Evolutionary conservation across 164 flowering plant species (phyloP).

Genomic region (Nymphaea colorata): DNA sequence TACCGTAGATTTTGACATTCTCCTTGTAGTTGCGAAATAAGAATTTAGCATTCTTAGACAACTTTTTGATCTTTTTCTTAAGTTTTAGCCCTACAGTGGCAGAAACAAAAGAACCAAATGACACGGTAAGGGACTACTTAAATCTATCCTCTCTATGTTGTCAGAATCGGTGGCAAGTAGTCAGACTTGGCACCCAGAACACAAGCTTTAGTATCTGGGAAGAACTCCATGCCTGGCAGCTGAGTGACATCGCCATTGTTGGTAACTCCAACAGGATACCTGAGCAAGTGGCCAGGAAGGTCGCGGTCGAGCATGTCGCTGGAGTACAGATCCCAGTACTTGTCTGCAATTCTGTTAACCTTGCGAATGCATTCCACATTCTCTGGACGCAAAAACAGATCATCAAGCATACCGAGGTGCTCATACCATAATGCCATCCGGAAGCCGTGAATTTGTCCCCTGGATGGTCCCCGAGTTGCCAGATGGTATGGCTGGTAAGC

Average conservation of each 20-base stretch:
- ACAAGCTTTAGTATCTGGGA: constrained; percentile 71
- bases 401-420: constrained; percentile 46
- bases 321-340: constrained; percentile 47
- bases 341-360: constrained; percentile 43
- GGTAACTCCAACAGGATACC: constrained; percentile 46
- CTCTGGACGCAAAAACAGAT: constrained; percentile 40
- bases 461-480: constrained; percentile 26
- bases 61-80: too few relatives aligned
- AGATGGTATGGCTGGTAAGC: constrained; percentile 65
- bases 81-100: too few relatives aligned
- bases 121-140: too few relatives aligned
- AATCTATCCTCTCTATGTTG: constrained; percentile 29
- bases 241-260: constrained; percentile 26
- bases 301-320: constrained; percentile 30
- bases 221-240: constrained; percentile 35
- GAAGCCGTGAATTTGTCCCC: constrained; percentile 59
- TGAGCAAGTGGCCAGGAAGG: constrained; percentile 62
- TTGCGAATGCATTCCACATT: constrained; percentile 39
- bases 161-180: constrained; percentile 50
- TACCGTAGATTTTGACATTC: too few relatives aligned
- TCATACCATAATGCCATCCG: constrained; percentile 82
- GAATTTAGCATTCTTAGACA: too few relatives aligned
- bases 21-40: too few relatives aligned
- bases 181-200: constrained; percentile 49
- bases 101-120: too few relatives aligned